These are phyloP conservation scores for Aspergillus bridgeri DNA, from an alignment of 495 filamentous ascomycete species.

Conservation along the genomic window DNA sequence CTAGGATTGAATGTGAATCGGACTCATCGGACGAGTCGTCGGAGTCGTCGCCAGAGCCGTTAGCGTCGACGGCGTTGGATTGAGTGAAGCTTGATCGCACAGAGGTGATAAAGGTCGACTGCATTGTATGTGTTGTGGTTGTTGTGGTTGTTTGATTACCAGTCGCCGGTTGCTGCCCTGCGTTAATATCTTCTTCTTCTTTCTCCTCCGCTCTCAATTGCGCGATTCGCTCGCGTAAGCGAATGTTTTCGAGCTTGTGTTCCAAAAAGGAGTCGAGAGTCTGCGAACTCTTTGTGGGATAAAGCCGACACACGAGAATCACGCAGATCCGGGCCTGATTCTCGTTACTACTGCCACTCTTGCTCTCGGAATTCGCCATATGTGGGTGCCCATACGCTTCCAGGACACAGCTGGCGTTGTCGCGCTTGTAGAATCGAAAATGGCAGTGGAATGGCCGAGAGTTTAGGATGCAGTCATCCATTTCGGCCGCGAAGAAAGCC, in stretches of 20 bases:
- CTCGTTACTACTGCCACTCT: constrained; percentile 1
- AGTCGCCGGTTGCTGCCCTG: constrained; percentile 12
- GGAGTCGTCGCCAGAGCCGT: constrained; percentile 19
- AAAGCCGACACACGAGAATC: constrained; percentile 91
- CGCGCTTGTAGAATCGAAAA: constrained; percentile 78
- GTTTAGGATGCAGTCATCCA: constrained; percentile 87
- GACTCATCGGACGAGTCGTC: constrained; percentile 55
- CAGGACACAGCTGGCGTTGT: constrained; percentile 73
- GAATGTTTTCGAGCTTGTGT: constrained; percentile 96
- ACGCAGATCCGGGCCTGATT: constrained; percentile 62
- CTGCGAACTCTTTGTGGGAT: constrained; percentile 80
- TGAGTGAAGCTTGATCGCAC: not conserved
- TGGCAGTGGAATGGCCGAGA: constrained; percentile 79
- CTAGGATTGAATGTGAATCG: constrained; percentile 61
- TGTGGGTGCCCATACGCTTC: constrained; percentile 92
- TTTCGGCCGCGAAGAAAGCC: constrained; percentile 77
- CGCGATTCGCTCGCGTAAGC: constrained; percentile 75
- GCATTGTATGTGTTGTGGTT: not conserved
- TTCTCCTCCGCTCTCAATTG: constrained; percentile 86
- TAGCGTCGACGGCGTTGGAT: constrained; percentile 3
- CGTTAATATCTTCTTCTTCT: constrained; percentile 62
- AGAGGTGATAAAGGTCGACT: not conserved
- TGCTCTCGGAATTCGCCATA: constrained; percentile 45
- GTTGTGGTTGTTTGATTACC: constrained; percentile 3
- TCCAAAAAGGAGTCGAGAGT: constrained; percentile 92